Base-by-base conservation (phyloP, 169 alveolate species). In the Eimeria mitis region DNA sequence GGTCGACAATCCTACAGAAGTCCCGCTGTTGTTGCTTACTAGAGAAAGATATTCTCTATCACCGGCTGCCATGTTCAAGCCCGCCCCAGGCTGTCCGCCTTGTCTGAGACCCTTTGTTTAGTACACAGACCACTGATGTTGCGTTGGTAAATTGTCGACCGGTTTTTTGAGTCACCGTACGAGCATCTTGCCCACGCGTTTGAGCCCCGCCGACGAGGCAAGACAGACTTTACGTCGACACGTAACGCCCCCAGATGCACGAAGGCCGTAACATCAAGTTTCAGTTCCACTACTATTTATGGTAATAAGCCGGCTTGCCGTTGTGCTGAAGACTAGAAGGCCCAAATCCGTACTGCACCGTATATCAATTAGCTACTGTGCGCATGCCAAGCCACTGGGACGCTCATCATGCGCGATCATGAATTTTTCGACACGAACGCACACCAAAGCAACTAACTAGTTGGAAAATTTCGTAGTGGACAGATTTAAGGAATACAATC, bases 31-130 rank as follows among this genome's bases (percentile, higher is more conserved):
- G 21, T 8, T 79, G 63, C 92, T 87, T 65, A 87, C 92, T 83
- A 87, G 16, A 31, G 92, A 87, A 25, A 87, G 92, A 63, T 87
- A 87, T 63, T 87, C 92, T 31, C 83, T 87, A 23, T 87, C 92
- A 42, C 73, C 81, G 52, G 92, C 49, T 8, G 92, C 71, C 92
- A 87, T 87, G 44, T 37, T 63, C 68, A 21, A 25, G 37, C 68
- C 56, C 52, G 34, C 31, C 3, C 21, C 90, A 31, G 73, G 47
- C 34, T 76, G 75, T 23, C 54, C 76, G 37, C 90, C 75, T 54
- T 47, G 89, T 28, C 65, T 2, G 47, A 21, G 21, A 23, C 31
- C 31, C 13, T 42, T 83, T 9, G 56, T 47, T 16, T 6, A 76
- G 21, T 5, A 0, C 47, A 3, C 49, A 34, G 11, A 0, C 44